Conservation (phyloP, 177 flowering plant genomes). For the Telopea speciosissima region DNA sequence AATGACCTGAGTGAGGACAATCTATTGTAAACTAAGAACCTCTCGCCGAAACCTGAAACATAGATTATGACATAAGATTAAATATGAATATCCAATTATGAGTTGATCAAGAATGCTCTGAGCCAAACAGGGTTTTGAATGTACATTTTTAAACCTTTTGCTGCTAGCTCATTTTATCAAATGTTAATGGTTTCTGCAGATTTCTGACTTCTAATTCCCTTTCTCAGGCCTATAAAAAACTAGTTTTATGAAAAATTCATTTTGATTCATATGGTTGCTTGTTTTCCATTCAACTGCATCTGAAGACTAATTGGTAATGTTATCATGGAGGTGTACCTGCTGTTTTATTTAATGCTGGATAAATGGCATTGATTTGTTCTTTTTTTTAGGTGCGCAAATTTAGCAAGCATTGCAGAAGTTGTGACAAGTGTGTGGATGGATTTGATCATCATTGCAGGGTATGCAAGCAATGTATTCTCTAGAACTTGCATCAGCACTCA, state of each 20-base stretch:
- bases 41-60: not conserved
- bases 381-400: slow-evolving; percentile 71
- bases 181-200: too few relatives aligned
- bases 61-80: not conserved
- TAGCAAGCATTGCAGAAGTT: slow-evolving; percentile 95
- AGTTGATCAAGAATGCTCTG: not conserved
- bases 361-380: not conserved
- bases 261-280: not conserved
- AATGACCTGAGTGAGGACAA: not conserved
- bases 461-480: slow-evolving; percentile 15
- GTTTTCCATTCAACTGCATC: not conserved
- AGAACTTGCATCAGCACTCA: not conserved
- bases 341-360: not conserved
- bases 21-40: not conserved
- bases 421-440: slow-evolving; percentile 96
- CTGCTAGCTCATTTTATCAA: too few relatives aligned
- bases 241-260: too few relatives aligned
- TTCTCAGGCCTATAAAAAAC: too few relatives aligned
- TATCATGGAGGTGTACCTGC: not conserved
- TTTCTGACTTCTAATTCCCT: too few relatives aligned
- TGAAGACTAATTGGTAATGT: not conserved
- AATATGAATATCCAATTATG: not conserved
- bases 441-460: slow-evolving; percentile 99
- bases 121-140: not conserved
- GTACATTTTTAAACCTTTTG: too few relatives aligned